A percentile compares a stretch with the other conserved stretches of the same genome.
These are phyloP conservation scores for Suillus hirtellus DNA, from an alignment of 768 basidiomycete genomes.

Conservation along the genomic window DNA sequence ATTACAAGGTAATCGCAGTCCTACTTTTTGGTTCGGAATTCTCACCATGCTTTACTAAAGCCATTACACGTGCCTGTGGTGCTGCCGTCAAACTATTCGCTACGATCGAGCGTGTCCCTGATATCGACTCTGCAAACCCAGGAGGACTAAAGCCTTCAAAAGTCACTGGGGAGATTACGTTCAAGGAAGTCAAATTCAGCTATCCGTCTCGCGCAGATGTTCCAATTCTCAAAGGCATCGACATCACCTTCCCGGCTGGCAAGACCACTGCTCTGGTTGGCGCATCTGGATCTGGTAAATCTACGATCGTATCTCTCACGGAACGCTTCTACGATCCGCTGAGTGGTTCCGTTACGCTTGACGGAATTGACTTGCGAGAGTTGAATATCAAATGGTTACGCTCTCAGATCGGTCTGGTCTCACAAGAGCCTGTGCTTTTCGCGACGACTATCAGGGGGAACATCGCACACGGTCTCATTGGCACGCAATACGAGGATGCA, in stretches of 20 bases:
- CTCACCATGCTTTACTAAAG: constrained; percentile 19
- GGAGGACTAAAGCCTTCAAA: constrained; percentile 44
- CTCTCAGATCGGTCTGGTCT: constrained; percentile 51
- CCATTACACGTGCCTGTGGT: constrained; percentile 48
- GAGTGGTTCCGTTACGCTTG: constrained; percentile 42
- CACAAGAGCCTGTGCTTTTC: constrained; percentile 52
- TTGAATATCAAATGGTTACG: constrained; percentile 53
- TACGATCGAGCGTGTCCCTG: constrained; percentile 55
- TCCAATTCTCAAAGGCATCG: constrained; percentile 48
- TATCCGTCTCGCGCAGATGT: constrained; percentile 51
- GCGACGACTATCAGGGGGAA: constrained; percentile 47
- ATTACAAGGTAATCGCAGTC: constrained; percentile 34
- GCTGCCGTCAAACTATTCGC: constrained; percentile 56
- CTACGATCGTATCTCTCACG: constrained; percentile 44
- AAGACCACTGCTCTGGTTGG: constrained; percentile 43
- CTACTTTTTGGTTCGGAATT: neutral
- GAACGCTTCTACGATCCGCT: constrained; percentile 57
- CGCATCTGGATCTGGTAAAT: constrained; percentile 40
- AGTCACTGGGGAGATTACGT: constrained; percentile 46
- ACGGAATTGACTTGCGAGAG: constrained; percentile 44
- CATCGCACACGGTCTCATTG: constrained; percentile 48
- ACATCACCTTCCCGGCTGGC: constrained; percentile 42
- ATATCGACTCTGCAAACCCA: constrained; percentile 49
- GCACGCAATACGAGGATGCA: constrained; percentile 40
- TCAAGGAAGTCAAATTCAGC: constrained; percentile 52